Evolutionary conservation across 495 filamentous ascomycete species (phyloP).

Genomic region (Talaromyces proteolyticus): DNA sequence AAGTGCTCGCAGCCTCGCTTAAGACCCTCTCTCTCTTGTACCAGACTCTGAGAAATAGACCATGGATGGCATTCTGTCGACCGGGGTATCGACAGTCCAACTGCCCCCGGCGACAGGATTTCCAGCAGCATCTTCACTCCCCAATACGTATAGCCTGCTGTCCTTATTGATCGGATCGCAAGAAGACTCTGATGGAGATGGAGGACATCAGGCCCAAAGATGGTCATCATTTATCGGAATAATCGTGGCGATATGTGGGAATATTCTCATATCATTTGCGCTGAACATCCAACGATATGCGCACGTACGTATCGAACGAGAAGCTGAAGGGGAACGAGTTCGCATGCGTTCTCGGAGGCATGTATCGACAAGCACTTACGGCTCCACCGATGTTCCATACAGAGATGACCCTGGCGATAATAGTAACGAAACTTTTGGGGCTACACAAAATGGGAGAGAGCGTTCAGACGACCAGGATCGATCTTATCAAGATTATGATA

Average conservation of each 20-base stretch:
- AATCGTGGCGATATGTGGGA: conserved; percentile 82
- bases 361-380: conserved; percentile 18
- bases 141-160: not conserved
- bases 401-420: conserved; percentile 18
- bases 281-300: conserved; percentile 96
- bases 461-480: conserved; percentile 8
- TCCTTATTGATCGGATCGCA: not conserved
- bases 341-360: conserved; percentile 22
- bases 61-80: not conserved
- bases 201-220: conserved; percentile 48
- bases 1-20: not conserved
- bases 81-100: not conserved
- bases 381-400: conserved; percentile 19
- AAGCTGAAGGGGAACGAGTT: conserved; percentile 47
- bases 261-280: conserved; percentile 88
- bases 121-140: not conserved
- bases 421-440: conserved; percentile 15
- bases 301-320: conserved; percentile 69
- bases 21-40: not conserved
- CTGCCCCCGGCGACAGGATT: not conserved
- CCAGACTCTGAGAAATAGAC: not conserved
- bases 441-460: conserved; percentile 3
- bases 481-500: conserved; percentile 9
- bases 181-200: conserved; percentile 26
- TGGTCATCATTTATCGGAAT: conserved; percentile 97